Evolutionary conservation across 345 rosid genomes (phyloP), one percentile per base, ranked within the genome.

Genomic region (Hibiscus tridactylites): DNA sequence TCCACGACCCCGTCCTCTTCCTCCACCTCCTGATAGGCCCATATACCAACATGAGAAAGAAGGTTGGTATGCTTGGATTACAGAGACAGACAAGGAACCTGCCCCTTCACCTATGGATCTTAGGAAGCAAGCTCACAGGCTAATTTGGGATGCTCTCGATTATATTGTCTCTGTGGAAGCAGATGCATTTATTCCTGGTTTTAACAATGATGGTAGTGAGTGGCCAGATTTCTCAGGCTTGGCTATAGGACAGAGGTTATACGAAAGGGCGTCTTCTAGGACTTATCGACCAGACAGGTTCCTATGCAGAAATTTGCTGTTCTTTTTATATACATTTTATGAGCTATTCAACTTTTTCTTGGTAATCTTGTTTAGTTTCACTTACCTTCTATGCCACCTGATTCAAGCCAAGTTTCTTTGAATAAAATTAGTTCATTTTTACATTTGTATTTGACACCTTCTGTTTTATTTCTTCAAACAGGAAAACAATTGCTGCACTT

Each of bases 1-100:
- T 65, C 99, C 97, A 68, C 88, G 99, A 21, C 99, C 99, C 66
- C 84, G 98, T 56, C 99, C 99, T 69, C 96, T 92, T 77, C 97
- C 97, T 82, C 99, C 99, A 57, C 97, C 99, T 85, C 98, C 98
- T 21, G 93, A 83, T 68, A 83, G 99, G 77, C 98, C 97, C 68
- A 79, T 90, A 77, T 96, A 92, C 80, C 88, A 21, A 76, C 99
- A 96, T 76, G 98, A 96, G 77, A 92, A 91, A 83, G 96, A 96
- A 84, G 99, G 99, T 8, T 96, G 99, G 98, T 92, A 92, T 82
- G 94, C 93, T 81, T 96, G 99, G 99, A 77, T 96, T 68, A 75
- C 87, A 0, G 91, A 91, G 81, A 84, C 81, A 58, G 89, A 90
- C 75, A 77, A 83, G 37, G 97, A 96, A 83, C 98, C 99, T 71